Evolutionary conservation across 2,329 filamentous ascomycete genomes (phyloP), one percentile per base, ranked within the genome.

Genomic region (Nemania sp.): DNA sequence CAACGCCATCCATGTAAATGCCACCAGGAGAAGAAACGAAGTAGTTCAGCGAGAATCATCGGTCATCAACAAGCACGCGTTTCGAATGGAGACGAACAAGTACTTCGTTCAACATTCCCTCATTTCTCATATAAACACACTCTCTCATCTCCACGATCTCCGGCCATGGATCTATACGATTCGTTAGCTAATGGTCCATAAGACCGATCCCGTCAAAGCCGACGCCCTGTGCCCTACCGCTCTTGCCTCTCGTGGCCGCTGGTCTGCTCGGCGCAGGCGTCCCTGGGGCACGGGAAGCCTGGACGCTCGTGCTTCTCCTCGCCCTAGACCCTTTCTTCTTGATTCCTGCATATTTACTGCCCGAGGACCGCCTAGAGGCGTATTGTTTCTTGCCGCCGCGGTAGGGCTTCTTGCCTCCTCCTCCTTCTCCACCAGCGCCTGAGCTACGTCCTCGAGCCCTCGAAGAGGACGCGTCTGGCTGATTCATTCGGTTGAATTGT

Each of bases 141-240:
- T n/a, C n/a, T n/a, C n/a, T n/a, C n/a, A n/a, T n/a, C n/a, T n/a
- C n/a, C n/a, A n/a, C 5, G 31, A 15, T 36, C 33, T 33, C 22
- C 19, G 23, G n/a, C 20, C 34, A 40, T 48, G 8, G n/a, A n/a
- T n/a, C n/a, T n/a, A n/a, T n/a, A n/a, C n/a, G n/a, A 17, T 31
- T 20, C 14, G 19, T 31, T 4, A 54, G 48, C 61, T 52, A 67
- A 58, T 68, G 52, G n/a, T 66, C 63, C 66, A 68, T 68, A 9
- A 68, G 62, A 9, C 63, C 63, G n/a, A 68, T 68, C 6, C 65
- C 65, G 31, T 60, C 60, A 22, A 56, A 56, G 1, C 63, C 61
- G n/a, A 54, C 64, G 17, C 64, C 59, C n/a, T 49, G 52, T 5
- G 62, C 28, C 44, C 47, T 60, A 19, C 45, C 44, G 26, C 40